Evolutionary conservation across 2,329 filamentous ascomycete genomes (phyloP), one percentile per base, ranked within the genome.

Genomic region (Bipolaris bicolor): DNA sequence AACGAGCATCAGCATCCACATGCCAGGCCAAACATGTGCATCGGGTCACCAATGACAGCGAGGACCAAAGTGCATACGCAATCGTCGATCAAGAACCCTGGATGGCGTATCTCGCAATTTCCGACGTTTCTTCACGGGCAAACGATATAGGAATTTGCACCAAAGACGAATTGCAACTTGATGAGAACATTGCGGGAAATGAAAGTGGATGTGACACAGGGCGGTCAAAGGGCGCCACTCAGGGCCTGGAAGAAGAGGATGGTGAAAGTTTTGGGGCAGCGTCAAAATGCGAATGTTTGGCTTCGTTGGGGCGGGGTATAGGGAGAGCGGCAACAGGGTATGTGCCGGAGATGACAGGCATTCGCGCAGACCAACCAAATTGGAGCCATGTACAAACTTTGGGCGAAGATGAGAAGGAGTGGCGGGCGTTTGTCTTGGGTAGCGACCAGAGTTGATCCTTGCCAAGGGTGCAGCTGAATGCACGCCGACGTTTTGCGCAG

Each of bases 391-490:
- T 40, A 31, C 49, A 29, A 40, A 48, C 33, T 24, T 26, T 52
- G 31, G 49, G 65, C 29, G 57, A 64, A 11, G 62, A 66, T 39
- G 73, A 75, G 47, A 55, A 57, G 47, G 52, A 73, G 33, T 77
- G 76, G 75, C 71, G 58, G 61, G 64, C 52, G 11, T 74, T 76
- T 41, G 69, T 74, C 24, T 69, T 76, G 43, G 70, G 66, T 18
- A 65, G 62, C 39, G 64, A 67, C 26, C 31, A 57, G 40, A 43
- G 31, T 36, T 26, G 45, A 36, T 46, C 55, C 18, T 54, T 60
- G 29, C 53, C 59, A 24, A 52, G 39, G 20, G 43, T 49, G 22
- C 33, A 54, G 37, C 49, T 40, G 52, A 33, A 46, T 41, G 29
- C 46, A 22, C 36, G 51, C 7, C 33, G 34, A 18, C 61, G 49